Percentiles rank a stretch among this genome's conserved stretches.
These are phyloP conservation scores for Paramyrothecium roridum DNA, from an alignment of 2,329 filamentous ascomycete genomes.

Conservation along the genomic window DNA sequence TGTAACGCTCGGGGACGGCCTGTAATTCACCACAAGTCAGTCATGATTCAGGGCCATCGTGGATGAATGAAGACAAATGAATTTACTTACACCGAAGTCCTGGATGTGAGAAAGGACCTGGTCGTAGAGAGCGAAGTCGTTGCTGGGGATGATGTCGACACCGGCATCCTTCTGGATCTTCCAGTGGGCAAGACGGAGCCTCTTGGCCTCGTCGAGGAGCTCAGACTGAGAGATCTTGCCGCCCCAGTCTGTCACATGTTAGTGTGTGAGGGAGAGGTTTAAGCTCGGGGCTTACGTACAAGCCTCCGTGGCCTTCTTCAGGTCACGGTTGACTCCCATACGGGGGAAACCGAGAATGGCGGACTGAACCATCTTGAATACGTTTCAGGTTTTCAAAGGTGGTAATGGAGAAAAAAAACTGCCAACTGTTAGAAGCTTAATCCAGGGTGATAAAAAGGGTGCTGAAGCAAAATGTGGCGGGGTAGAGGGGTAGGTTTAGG, in stretches of 20 bases:
- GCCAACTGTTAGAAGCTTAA: conserved; percentile 7
- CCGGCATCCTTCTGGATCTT: conserved; percentile 99
- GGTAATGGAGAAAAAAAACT: conserved; percentile 7
- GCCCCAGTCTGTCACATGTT: conserved; percentile 62
- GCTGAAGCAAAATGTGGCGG: too few species aligned
- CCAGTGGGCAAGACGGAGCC: conserved; percentile 95
- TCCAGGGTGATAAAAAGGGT: too few species aligned
- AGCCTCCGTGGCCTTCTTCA: conserved; percentile 99
- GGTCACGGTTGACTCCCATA: conserved; percentile 96
- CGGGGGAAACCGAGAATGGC: conserved; percentile 97
- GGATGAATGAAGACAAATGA: too few species aligned
- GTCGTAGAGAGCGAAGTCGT: conserved; percentile 99
- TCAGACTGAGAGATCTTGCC: conserved; percentile 92
- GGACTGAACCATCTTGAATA: conserved; percentile 59
- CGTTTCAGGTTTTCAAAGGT: conserved; percentile 19
- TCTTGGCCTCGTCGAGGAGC: conserved; percentile 92
- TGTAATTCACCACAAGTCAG: conserved; percentile 27
- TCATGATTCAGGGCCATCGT: too few species aligned
- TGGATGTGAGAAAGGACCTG: conserved; percentile 98
- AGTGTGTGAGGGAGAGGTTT: conserved; percentile 12
- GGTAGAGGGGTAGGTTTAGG: background rate
- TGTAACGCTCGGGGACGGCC: conserved; percentile 92
- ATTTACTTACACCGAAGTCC: conserved; percentile 78
- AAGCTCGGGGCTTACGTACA: conserved; percentile 55
- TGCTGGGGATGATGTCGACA: conserved; percentile 97